Evolutionary conservation across 345 rosid species (phyloP), one percentile per base, ranked within the genome.

Genomic region (Lepidium aucheri): DNA sequence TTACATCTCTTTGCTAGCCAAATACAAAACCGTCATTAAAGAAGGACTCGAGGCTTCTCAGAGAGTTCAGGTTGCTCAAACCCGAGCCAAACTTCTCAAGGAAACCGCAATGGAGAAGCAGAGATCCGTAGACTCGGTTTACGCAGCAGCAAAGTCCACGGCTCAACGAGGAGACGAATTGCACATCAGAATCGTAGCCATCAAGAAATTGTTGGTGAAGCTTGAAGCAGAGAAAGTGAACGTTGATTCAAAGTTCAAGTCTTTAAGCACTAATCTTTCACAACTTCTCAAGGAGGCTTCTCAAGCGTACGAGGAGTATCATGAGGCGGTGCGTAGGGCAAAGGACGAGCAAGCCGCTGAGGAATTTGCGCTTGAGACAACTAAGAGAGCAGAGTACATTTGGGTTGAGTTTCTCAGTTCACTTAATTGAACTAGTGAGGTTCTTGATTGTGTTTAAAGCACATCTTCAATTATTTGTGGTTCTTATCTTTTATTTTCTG

Each of bases 1-100:
- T 60, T 74, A 73, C 77, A 73, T 73, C 67, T 73, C 77, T 59
- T 66, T 66, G 72, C 63, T 73, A 66, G 77, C 77, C 62, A 74
- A 67, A 59, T 74, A 74, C 73, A 74, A 67, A 67, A 74, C 77
- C 56, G 73, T 74, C 54, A 67, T 74, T 60, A 65, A 73, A 59
- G 77, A 74, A 67, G 77, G 77, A 45, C 50, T 67, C 34, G 73
- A 74, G 68, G 77, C 77, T 67, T 74, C 77, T 42, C 72, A 74
- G 44, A 44, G 77, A 74, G 68, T 74, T 5, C 73, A 67, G 38
- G 32, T 67, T 3, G 77, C 72, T 20, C 73, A 60, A 32, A 74
- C 72, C 3, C 41, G 42, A 1, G 77, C 73, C n/a, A 67, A 74
- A 44, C 49, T 74, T 13, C 64, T 74, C 7, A 74, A 74, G 34